Evolutionary conservation across 1,284 basidiomycete genomes (phyloP).

Genomic region (Schizophyllum amplum): DNA sequence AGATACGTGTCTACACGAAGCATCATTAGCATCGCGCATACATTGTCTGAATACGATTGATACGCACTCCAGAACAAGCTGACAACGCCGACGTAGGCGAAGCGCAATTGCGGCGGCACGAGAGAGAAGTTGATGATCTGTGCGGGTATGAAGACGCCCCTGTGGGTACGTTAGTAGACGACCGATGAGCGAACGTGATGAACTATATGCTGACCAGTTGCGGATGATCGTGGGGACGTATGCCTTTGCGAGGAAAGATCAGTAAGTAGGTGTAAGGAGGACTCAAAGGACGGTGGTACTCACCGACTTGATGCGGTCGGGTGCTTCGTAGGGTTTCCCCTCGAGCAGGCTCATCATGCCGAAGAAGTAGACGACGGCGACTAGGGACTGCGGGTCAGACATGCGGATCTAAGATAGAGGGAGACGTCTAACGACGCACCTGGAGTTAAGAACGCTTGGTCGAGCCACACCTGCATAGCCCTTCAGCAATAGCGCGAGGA

Average conservation of each 20-base stretch:
- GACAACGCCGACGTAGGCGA: constrained; percentile 70
- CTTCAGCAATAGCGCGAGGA: not conserved
- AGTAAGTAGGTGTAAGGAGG: not conserved
- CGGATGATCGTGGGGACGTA: constrained; percentile 65
- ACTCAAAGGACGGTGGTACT: constrained; percentile 12
- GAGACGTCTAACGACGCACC: constrained; percentile 24
- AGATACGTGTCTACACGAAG: not conserved
- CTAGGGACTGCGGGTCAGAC: constrained; percentile 23
- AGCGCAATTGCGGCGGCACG: constrained; percentile 74
- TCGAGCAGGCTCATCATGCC: constrained; percentile 67
- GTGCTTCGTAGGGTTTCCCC: constrained; percentile 53
- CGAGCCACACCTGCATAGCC: constrained; percentile 54
- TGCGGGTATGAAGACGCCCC: constrained; percentile 73
- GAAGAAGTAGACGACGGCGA: constrained; percentile 66
- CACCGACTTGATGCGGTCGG: constrained; percentile 50
- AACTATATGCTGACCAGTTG: constrained; percentile 47
- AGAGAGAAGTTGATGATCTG: constrained; percentile 78
- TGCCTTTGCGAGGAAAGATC: constrained; percentile 28
- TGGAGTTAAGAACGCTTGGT: constrained; percentile 67
- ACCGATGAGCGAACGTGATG: not conserved
- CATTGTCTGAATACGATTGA: not conserved
- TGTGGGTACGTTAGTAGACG: constrained; percentile 16
- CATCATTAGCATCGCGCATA: not conserved
- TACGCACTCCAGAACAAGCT: constrained; percentile 81
- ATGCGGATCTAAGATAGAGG: not conserved